Base-by-base conservation (phyloP, 208 protist species). In the Herpetomonas tarakana region DNA sequence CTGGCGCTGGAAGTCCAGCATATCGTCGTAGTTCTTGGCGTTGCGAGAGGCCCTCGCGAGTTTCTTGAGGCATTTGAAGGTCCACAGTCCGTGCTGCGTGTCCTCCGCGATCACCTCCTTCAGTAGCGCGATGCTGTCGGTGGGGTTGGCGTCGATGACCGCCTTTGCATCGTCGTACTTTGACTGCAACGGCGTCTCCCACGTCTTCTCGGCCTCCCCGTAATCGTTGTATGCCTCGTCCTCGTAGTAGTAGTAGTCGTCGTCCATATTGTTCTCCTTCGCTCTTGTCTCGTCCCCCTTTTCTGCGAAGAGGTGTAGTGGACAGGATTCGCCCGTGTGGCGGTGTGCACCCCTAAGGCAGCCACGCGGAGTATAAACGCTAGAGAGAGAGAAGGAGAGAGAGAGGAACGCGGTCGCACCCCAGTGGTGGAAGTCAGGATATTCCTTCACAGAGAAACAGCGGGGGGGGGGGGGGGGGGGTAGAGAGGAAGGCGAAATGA, bases 41-140 rank as follows among this genome's bases (percentile, higher is more conserved):
- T 78, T 70, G 41, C 93, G 87, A 28, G 76, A 60, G 25, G 93
- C 66, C 47, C 93, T 88, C 21, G 93, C 79, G 22, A 98, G 85
- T 64, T 89, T 86, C 67, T 98, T 98, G 16, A 96, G 69, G 14
- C 94, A 87, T 74, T 98, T 98, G 71, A 98, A 98, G 22, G 88
- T 94, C 94, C 92, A 96, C 44, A 75, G 75, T 0, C 72, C 85
- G 58, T 93, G 73, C 22, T 72, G 64, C 29, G 68, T 58, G 56
- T 98, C 96, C 38, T 93, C 79, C 0, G 77, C 68, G 18, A 96
- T 30, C 3, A 98, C 86, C 59, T 83, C 78, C 29, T 69, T 62
- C 47, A 98, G 71, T 26, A 74, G 78, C 21, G 55, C 67, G 25
- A 93, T 61, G 25, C 94, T 93, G 25, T 95, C 75, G 30, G 68